Evolutionary conservation across 257 asterid species (phyloP).

Genomic region (Solanum sitiens): DNA sequence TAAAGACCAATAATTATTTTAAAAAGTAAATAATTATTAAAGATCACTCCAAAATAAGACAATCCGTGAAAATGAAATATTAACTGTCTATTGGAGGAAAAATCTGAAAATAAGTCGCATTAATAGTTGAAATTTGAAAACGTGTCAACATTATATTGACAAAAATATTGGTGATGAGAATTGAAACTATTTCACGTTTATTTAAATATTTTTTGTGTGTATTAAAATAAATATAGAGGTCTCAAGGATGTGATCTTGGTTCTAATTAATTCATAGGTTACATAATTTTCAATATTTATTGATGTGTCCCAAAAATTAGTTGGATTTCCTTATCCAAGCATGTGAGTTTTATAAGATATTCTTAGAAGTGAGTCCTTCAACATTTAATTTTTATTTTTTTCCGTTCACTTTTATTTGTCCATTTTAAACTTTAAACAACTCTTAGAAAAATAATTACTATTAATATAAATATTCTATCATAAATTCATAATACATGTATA

Average conservation of each 20-base stretch:
- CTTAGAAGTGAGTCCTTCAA: background rate
- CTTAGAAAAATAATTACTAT: too few species aligned
- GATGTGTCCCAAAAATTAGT: background rate
- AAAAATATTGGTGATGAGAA: background rate
- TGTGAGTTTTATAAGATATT: constrained; percentile 7
- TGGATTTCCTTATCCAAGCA: constrained; percentile 10
- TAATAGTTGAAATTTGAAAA: background rate
- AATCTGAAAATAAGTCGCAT: background rate
- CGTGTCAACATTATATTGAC: background rate
- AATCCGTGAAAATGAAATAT: too few species aligned
- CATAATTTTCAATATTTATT: background rate
- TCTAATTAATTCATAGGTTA: background rate
- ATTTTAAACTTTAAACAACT: too few species aligned
- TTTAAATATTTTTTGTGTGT: too few species aligned
- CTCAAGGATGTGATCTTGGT: background rate
- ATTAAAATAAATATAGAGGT: background rate
- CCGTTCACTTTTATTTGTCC: too few species aligned
- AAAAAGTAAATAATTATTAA: too few species aligned
- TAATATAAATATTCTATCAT: too few species aligned
- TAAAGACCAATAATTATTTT: too few species aligned
- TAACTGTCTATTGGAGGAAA: background rate
- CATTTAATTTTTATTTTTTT: background rate
- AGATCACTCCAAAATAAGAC: too few species aligned
- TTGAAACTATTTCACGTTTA: background rate
- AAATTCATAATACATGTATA: too few species aligned